These are phyloP conservation scores for Malassezia arunalokei DNA, from an alignment of 1,284 basidiomycete genomes.

Conservation along the genomic window DNA sequence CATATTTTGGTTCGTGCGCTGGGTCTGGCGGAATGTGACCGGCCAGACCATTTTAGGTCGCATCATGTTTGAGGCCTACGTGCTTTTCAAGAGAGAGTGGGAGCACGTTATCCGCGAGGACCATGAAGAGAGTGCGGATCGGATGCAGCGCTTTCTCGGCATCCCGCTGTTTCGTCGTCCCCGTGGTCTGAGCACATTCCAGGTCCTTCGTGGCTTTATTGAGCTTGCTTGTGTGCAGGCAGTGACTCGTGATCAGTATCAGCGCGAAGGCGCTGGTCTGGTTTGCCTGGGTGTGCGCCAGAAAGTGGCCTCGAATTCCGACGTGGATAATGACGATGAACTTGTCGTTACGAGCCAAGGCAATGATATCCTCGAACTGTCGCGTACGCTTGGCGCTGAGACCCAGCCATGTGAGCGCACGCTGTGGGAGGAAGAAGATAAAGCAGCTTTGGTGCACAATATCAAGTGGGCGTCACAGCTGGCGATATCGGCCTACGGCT, in stretches of 20 bases:
- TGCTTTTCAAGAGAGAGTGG: conserved; percentile 37
- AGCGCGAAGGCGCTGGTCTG: conserved; percentile 34
- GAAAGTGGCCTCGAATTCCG: conserved; percentile 3
- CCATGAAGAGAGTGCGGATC: conserved; percentile 31
- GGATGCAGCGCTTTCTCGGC: conserved; percentile 1
- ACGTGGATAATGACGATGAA: conserved; percentile 29
- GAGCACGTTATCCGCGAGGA: conserved; percentile 36
- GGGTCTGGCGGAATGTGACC: conserved; percentile 34
- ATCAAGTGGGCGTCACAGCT: conserved; percentile 44
- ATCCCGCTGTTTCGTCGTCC: conserved; percentile 14
- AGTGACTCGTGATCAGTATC: conserved; percentile 34
- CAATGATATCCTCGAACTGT: conserved; percentile 38
- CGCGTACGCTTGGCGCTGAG: conserved; percentile 5
- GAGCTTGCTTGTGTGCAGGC: conserved; percentile 38
- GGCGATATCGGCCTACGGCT: conserved; percentile 35
- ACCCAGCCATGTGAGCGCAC: background rate
- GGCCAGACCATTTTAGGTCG: conserved; percentile 37
- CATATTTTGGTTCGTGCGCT: conserved; percentile 35
- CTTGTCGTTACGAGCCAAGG: conserved; percentile 38
- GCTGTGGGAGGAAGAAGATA: conserved; percentile 16
- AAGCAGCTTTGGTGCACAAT: conserved; percentile 25
- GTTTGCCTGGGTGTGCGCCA: conserved; percentile 8
- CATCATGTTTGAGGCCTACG: conserved; percentile 32
- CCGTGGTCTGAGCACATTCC: conserved; percentile 28
- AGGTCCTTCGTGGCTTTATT: conserved; percentile 33